These are phyloP conservation scores for Amanita exitialis DNA, from an alignment of 768 basidiomycete species.

Conservation along the genomic window DNA sequence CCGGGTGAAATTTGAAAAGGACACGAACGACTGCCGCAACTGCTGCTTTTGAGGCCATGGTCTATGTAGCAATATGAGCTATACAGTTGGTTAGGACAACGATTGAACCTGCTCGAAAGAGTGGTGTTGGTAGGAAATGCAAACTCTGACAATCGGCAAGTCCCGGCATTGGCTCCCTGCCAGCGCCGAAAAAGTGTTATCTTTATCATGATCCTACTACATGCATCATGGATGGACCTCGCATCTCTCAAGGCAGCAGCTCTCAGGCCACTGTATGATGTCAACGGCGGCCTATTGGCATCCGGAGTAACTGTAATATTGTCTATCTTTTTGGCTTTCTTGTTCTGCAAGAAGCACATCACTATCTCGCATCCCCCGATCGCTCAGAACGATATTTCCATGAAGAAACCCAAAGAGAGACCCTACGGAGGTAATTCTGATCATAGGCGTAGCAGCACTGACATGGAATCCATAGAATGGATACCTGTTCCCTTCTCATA, in stretches of 20 bases:
- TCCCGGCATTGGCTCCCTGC: background rate
- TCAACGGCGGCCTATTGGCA: background rate
- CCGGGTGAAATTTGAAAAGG: constrained; percentile 9
- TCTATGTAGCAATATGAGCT: too few relatives aligned
- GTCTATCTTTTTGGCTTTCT: background rate
- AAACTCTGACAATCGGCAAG: constrained; percentile 1
- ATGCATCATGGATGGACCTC: background rate
- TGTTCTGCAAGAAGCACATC: background rate
- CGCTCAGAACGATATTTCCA: constrained; percentile 7
- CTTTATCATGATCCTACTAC: background rate
- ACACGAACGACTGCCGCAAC: constrained; percentile 52
- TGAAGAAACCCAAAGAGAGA: constrained; percentile 9
- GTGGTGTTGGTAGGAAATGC: background rate
- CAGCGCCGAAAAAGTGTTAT: background rate
- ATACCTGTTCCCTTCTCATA: constrained; percentile 38
- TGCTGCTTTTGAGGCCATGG: constrained; percentile 67
- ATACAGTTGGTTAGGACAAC: too few relatives aligned
- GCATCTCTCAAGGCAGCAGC: background rate
- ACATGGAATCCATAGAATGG: constrained; percentile 30
- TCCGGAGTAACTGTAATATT: background rate
- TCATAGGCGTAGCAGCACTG: background rate
- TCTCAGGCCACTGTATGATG: too few relatives aligned
- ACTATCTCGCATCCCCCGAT: too few relatives aligned
- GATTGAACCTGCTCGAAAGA: background rate
- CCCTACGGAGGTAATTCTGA: constrained; percentile 13